A percentile compares a stretch with the other conserved stretches of the same genome.
Conservation (phyloP, 2,329 filamentous ascomycete genomes). For the Incumbomyces lentus region DNA sequence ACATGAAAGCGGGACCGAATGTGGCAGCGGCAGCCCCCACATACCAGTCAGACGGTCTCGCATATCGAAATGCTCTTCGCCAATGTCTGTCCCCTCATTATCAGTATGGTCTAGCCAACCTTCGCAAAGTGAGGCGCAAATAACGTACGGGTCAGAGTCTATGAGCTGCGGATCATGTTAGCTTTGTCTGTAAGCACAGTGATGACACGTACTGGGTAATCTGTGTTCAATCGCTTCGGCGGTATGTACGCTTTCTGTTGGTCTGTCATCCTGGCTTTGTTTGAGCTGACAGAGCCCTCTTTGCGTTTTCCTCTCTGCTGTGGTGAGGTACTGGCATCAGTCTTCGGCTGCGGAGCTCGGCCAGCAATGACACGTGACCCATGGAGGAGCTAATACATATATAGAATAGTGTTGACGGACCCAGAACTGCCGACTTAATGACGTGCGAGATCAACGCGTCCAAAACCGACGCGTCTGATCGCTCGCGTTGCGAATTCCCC, state of each 20-base stretch:
- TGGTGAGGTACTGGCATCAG: background rate
- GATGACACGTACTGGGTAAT: conserved; percentile 60
- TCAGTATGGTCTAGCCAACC: background rate
- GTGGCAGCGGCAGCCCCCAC: conserved; percentile 58
- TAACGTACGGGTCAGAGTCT: conserved; percentile 92
- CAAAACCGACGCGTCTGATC: too few relatives aligned
- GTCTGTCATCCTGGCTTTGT: conserved; percentile 13
- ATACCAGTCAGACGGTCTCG: conserved; percentile 72
- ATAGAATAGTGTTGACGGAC: too few relatives aligned
- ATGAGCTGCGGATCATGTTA: conserved; percentile 61
- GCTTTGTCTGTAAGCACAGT: conserved; percentile 7
- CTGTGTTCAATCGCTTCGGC: conserved; percentile 67
- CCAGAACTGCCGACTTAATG: too few relatives aligned
- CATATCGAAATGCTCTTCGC: conserved; percentile 79
- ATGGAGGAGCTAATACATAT: too few relatives aligned
- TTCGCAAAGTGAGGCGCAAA: conserved; percentile 10
- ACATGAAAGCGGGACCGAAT: conserved; percentile 63
- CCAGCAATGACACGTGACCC: background rate
- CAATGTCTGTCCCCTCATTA: conserved; percentile 49
- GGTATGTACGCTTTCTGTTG: conserved; percentile 46
- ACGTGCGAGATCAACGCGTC: background rate
- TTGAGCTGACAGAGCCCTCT: background rate
- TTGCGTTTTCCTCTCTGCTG: background rate
- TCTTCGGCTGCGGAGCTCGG: conserved; percentile 1
- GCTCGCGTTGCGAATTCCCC: too few relatives aligned